A percentile compares a stretch with the other conserved stretches of the same genome.
These are phyloP conservation scores for Grosmannia penicillata DNA, from an alignment of 2,329 filamentous ascomycete genomes.

Conservation along the genomic window DNA sequence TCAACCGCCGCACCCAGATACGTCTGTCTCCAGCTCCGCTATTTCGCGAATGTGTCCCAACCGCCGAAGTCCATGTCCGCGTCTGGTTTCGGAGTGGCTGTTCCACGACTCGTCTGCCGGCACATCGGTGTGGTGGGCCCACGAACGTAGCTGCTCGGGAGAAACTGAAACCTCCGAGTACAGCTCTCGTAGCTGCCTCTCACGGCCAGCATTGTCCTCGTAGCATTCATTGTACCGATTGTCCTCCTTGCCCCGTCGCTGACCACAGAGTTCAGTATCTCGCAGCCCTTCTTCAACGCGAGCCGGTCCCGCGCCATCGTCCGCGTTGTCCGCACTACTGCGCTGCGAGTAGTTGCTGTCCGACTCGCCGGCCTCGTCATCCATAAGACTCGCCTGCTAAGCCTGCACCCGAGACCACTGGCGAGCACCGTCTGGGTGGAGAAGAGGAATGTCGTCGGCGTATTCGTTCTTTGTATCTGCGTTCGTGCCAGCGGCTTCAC, in stretches of 20 bases:
- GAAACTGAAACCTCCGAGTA: constrained; percentile 6
- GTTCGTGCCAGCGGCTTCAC: too few species aligned
- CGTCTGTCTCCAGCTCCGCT: background rate
- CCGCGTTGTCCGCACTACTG: background rate
- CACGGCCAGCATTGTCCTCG: background rate
- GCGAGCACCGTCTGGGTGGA: constrained; percentile 1
- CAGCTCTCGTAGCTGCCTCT: constrained; percentile 1
- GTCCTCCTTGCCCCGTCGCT: too few species aligned
- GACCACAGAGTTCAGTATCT: background rate
- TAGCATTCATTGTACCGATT: background rate
- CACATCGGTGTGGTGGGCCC: constrained; percentile 4
- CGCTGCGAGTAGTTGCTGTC: constrained; percentile 3
- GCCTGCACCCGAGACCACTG: constrained; percentile 11
- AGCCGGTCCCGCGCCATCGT: background rate
- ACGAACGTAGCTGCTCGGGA: constrained; percentile 7
- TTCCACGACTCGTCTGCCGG: background rate
- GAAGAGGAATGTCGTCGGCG: constrained; percentile 7
- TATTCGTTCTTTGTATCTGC: background rate
- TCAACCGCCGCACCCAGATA: too few species aligned
- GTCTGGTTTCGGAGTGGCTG: background rate
- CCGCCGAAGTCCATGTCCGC: too few species aligned
- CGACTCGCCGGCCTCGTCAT: constrained; percentile 3
- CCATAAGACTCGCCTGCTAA: constrained; percentile 8
- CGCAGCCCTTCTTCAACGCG: background rate
- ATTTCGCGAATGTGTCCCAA: background rate